Evolutionary conservation across 495 filamentous ascomycete genomes (phyloP), one percentile per base, ranked within the genome.

Genomic region (Cercophora samala): DNA sequence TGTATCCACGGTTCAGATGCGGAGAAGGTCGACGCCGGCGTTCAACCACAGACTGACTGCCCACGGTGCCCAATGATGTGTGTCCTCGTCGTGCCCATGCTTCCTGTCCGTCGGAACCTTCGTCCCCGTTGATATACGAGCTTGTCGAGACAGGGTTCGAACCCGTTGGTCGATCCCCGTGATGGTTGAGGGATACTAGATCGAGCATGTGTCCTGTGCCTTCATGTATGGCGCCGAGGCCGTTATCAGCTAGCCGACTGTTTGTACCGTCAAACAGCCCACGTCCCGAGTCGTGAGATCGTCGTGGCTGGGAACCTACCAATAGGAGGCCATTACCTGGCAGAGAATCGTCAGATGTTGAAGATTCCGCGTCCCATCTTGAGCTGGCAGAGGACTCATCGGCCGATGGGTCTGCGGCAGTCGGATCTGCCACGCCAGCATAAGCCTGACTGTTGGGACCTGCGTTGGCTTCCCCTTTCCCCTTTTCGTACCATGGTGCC

Each of bases 301-400:
- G 37, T 46, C 15, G 37, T 18, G 37, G 37, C 37, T 46, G 37
- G 37, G 37, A 13, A 17, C 15, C 9, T 46, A 46, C 37, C 13
- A 46, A 46, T 17, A 9, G 11, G 37, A 9, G 13, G 37, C 37
- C 37, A 46, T 11, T 46, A 46, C 13, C 11, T 17, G 5, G 8
- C 37, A 46, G 37, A 46, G 37, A 46, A 46, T 46, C 37, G 37
- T 46, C 37, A 46, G 37, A 46, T 46, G 37, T 24, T 58, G 17
- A 61, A 37, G 59, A 61, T 19, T 5, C 19, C 22, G 15, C 19
- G 21, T 23, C n/a, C 58, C 58, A 13, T 54, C 17, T 66, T 26
- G 58, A 23, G 21, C 32, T 51, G 13, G 37, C 29, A 51, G 46
- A 18, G 37, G 37, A 32, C 15, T 72, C 64, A 18, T 72, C 65